Evolutionary conservation across 2,329 filamentous ascomycete genomes (phyloP).

Genomic region (Emmonsiellopsis sp.): DNA sequence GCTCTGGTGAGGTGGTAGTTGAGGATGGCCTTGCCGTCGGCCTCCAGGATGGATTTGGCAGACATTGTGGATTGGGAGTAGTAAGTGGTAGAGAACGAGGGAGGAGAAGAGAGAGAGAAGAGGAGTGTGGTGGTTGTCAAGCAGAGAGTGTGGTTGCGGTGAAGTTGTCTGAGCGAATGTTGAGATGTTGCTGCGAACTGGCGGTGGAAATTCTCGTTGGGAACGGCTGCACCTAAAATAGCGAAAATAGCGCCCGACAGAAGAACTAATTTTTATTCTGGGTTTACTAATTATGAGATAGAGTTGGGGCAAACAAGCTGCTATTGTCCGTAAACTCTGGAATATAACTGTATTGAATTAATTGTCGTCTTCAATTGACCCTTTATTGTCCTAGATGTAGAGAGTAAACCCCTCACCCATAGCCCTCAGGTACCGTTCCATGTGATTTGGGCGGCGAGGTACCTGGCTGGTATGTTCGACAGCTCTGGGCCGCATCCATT

Average conservation of each 20-base stretch:
- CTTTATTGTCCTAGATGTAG: too few relatives aligned
- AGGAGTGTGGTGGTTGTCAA: not conserved
- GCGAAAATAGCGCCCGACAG: too few relatives aligned
- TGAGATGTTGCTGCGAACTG: not conserved
- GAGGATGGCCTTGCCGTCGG: slow-evolving; percentile 99
- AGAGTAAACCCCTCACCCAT: too few relatives aligned
- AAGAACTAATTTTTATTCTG: too few relatives aligned
- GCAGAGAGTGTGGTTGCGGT: not conserved
- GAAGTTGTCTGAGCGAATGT: not conserved
- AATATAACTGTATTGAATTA: too few relatives aligned
- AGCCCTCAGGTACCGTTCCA: not conserved
- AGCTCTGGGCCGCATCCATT: slow-evolving; percentile 6
- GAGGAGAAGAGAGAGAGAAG: not conserved
- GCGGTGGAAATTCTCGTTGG: not conserved
- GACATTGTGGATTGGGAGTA: slow-evolving; percentile 53
- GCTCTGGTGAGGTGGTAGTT: slow-evolving; percentile 99
- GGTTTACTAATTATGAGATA: too few relatives aligned
- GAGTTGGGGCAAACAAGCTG: too few relatives aligned
- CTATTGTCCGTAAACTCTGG: not conserved
- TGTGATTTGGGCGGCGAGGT: not conserved
- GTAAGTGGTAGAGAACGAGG: slow-evolving; percentile 10
- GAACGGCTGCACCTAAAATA: not conserved
- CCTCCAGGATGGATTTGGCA: slow-evolving; percentile 95
- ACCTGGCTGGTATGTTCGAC: not conserved
- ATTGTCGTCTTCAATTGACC: too few relatives aligned